Evolutionary conservation across 768 basidiomycete genomes (phyloP).

Genomic region (Chiua virens): DNA sequence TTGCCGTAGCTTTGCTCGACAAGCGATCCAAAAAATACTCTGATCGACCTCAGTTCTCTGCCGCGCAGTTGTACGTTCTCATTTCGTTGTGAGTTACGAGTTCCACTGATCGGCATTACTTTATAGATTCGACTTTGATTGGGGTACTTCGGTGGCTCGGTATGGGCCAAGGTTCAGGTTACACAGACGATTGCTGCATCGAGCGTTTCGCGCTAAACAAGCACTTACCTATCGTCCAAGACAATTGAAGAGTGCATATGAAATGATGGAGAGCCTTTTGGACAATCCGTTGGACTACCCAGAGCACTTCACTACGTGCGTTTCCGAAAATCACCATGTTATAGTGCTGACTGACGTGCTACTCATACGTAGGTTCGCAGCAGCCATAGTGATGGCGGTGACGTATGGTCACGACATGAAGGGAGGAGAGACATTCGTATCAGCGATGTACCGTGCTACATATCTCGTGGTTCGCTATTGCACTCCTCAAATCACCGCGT

Average conservation of each 20-base stretch:
- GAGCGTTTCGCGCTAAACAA: constrained; percentile 13
- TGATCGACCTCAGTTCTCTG: constrained; percentile 5
- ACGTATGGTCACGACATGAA: constrained; percentile 16
- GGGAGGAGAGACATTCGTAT: neutral
- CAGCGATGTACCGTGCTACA: constrained; percentile 7
- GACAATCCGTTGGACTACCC: constrained; percentile 5
- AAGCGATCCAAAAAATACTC: constrained; percentile 54
- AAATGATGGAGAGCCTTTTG: constrained; percentile 7
- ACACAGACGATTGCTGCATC: constrained; percentile 21
- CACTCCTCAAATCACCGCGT: too few species aligned
- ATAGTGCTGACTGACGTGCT: neutral
- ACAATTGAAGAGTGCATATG: constrained; percentile 15
- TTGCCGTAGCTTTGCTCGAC: constrained; percentile 49
- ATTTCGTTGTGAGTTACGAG: neutral
- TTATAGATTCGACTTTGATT: constrained; percentile 22
- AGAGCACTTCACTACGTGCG: constrained; percentile 12
- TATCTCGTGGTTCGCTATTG: constrained; percentile 11
- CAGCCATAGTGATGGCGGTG: constrained; percentile 14
- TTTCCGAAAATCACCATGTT: neutral
- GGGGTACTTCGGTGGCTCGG: constrained; percentile 5
- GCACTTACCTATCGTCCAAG: constrained; percentile 11
- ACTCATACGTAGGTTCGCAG: neutral
- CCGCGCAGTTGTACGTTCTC: constrained; percentile 7
- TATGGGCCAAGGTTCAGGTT: constrained; percentile 25
- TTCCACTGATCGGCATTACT: neutral